These are phyloP conservation scores for Pulveroboletus sp. DNA, from an alignment of 768 basidiomycete genomes.

Conservation along the genomic window DNA sequence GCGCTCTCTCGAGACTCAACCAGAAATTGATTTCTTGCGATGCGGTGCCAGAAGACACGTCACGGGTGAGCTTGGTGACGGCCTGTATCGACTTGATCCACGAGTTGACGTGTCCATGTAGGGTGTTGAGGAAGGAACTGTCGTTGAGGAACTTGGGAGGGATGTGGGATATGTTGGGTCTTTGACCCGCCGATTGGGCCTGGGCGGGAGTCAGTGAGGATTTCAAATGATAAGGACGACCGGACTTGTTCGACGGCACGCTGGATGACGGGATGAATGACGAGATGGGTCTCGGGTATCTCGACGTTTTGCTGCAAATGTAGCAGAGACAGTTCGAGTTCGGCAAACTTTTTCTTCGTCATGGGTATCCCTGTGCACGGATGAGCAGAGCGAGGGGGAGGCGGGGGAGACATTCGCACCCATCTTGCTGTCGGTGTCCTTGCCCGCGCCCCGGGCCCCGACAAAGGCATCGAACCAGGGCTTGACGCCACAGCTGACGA, in stretches of 20 bases:
- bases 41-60: slow-evolving; percentile 91
- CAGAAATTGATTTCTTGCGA: slow-evolving; percentile 99
- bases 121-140: slow-evolving; percentile 85
- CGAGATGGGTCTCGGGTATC: slow-evolving; percentile 92
- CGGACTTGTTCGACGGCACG: slow-evolving; percentile 75
- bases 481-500: slow-evolving; percentile 93
- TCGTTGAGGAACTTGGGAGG: slow-evolving; percentile 76
- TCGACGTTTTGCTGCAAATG: slow-evolving; percentile 99
- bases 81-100: slow-evolving; percentile 99
- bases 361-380: slow-evolving; percentile 72
- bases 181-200: slow-evolving; percentile 50
- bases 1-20: slow-evolving; percentile 88
- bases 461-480: slow-evolving; percentile 99
- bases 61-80: slow-evolving; percentile 92
- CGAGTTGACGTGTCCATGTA: slow-evolving; percentile 90
- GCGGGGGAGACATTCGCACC: slow-evolving; percentile 39
- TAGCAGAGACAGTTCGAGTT: slow-evolving; percentile 88
- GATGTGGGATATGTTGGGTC: slow-evolving; percentile 73
- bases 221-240: slow-evolving; percentile 29
- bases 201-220: slow-evolving; percentile 13
- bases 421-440: slow-evolving; percentile 80
- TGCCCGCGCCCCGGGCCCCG: slow-evolving; percentile 70
- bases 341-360: slow-evolving; percentile 99
- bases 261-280: slow-evolving; percentile 87
- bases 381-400: slow-evolving; percentile 3